Conservation (phyloP, 2,329 filamentous ascomycete genomes). For the Diaporthe citrichinensis region DNA sequence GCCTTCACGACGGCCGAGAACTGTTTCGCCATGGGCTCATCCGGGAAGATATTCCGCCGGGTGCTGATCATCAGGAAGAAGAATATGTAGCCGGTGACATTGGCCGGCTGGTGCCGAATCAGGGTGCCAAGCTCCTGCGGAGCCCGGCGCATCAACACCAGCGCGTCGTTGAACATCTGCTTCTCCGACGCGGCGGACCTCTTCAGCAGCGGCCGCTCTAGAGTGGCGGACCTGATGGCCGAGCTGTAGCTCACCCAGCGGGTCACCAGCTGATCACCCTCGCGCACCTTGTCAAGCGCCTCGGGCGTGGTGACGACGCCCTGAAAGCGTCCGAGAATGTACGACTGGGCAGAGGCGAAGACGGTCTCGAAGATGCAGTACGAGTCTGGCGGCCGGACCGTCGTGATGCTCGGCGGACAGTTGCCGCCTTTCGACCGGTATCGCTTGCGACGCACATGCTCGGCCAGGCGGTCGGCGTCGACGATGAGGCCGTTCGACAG, state of each 20-base stretch:
- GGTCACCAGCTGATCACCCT: slow-evolving; percentile 10
- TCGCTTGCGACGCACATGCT: slow-evolving; percentile 36
- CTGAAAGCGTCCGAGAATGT: slow-evolving; percentile 28
- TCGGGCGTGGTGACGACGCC: slow-evolving; percentile 12
- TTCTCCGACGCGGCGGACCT: slow-evolving; percentile 23
- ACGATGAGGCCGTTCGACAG: slow-evolving; percentile 33
- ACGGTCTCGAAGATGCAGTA: slow-evolving; percentile 32
- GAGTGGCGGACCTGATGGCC: slow-evolving; percentile 20
- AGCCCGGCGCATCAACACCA: slow-evolving; percentile 27
- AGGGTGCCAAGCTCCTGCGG: slow-evolving; percentile 29
- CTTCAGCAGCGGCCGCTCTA: slow-evolving; percentile 24
- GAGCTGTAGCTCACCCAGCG: slow-evolving; percentile 32
- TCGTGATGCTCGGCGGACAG: background rate
- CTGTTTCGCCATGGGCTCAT: slow-evolving; percentile 18
- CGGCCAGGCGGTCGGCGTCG: slow-evolving; percentile 34
- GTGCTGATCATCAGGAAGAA: slow-evolving; percentile 35
- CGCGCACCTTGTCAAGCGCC: slow-evolving; percentile 26
- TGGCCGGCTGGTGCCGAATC: slow-evolving; percentile 30
- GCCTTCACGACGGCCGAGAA: slow-evolving; percentile 38
- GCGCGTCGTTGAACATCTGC: slow-evolving; percentile 32
- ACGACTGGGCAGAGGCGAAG: slow-evolving; percentile 25
- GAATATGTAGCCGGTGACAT: slow-evolving; percentile 33
- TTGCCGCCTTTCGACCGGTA: slow-evolving; percentile 1
- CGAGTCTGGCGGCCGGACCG: slow-evolving; percentile 28
- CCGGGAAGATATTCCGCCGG: slow-evolving; percentile 12